Conservation (phyloP, 257 asterid species). For the Nicotiana otophora region DNA sequence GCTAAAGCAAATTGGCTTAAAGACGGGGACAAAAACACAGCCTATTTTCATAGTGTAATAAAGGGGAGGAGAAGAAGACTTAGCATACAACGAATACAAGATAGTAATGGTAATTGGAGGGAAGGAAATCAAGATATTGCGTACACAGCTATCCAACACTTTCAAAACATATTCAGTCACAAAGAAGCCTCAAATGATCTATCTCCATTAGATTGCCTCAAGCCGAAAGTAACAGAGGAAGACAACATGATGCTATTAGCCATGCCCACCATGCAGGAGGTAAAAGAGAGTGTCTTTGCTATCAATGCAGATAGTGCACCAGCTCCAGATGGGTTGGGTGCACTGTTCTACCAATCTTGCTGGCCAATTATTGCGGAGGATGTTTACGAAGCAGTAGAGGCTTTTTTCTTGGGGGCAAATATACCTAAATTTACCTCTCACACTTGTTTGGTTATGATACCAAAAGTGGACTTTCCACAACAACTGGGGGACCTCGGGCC, state of each 20-base stretch:
- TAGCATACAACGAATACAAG: neutral
- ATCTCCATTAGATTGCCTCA: no score
- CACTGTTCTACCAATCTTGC: neutral
- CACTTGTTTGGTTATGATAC: neutral
- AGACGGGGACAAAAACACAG: neutral
- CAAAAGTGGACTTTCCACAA: neutral
- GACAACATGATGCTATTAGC: neutral
- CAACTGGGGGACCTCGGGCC: neutral
- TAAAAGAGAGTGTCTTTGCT: neutral
- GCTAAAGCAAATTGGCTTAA: neutral
- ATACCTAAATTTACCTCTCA: neutral
- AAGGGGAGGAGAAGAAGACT: no score
- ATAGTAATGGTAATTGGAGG: neutral
- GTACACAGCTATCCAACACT: no score
- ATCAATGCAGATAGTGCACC: neutral
- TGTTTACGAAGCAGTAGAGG: fast-evolving
- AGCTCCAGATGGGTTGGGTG: neutral
- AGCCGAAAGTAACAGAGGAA: neutral
- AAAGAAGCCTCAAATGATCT: no score
- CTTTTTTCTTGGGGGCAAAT: neutral
- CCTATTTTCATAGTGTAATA: no score
- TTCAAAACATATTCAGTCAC: no score
- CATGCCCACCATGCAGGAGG: neutral
- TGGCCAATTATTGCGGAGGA: neutral
- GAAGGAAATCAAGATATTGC: no score